Evolutionary conservation across 2,329 filamentous ascomycete species (phyloP).

Genomic region (Pseudopyricularia javanii): DNA sequence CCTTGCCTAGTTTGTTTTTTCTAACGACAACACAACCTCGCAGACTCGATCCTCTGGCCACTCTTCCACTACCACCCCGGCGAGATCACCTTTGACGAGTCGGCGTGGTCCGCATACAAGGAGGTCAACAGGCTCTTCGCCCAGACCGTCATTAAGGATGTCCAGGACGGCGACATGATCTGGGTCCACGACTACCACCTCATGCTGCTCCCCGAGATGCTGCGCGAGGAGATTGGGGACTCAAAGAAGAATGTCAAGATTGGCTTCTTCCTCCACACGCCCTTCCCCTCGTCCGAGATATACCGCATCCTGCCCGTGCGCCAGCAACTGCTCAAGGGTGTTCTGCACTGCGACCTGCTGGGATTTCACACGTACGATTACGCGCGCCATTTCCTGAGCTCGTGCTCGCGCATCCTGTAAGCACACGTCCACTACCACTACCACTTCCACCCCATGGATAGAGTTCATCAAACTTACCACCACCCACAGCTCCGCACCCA

Average conservation of each 20-base stretch:
- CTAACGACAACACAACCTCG: not conserved
- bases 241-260: conserved; percentile 89
- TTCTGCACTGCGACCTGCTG: conserved; percentile 87
- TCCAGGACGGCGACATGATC: conserved; percentile 85
- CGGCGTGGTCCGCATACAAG: conserved; percentile 83
- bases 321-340: conserved; percentile 73
- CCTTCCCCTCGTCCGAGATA: conserved; percentile 93
- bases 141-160: conserved; percentile 72
- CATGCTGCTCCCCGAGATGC: conserved; percentile 92
- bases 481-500: conserved; percentile 11
- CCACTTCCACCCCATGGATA: too few species aligned
- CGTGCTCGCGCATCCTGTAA: conserved; percentile 84
- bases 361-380: conserved; percentile 99
- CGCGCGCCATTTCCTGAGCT: conserved; percentile 92
- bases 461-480: not conserved
- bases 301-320: conserved; percentile 91
- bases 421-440: conserved; percentile 13
- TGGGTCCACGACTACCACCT: conserved; percentile 99
- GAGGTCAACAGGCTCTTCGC: conserved; percentile 91
- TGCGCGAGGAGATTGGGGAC: conserved; percentile 75
- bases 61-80: conserved; percentile 98
- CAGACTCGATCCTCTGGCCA: conserved; percentile 95
- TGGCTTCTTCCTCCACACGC: conserved; percentile 95
- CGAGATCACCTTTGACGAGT: conserved; percentile 96
- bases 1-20: too few species aligned